Base-by-base conservation (phyloP, 106 monocot species). In the Allium cepa region DNA sequence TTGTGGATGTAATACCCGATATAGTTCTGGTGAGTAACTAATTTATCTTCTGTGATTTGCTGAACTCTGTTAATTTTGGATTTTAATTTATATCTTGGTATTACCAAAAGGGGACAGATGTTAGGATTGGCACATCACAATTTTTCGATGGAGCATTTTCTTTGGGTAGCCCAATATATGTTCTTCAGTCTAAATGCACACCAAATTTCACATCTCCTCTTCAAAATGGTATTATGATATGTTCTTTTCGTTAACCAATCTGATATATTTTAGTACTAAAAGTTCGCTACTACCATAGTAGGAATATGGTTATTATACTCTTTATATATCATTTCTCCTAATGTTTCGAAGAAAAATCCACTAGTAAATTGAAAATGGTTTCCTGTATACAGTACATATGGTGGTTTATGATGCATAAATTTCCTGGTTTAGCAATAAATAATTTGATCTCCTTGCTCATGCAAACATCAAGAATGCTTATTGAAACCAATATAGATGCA, bases 111-210 rank as follows among this genome's bases (percentile, higher is more conserved):
- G 69, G 69, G 46, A 66, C 66, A 66, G 66, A 66, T 22, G 10
- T 22, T 10, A 9, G 11, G 47, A 16, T 46, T 49, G 66, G 49
- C 9, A 12, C 49, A 28, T 9, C n/a, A 11, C 64, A 48, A 49
- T 64, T 64, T 16, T 6, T 4, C 4, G 66, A 66, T 18, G 50
- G 50, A 50, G 66, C 66, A 50, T 51, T 66, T 66, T 17, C 49
- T 8, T 49, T 14, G 17, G 16, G 4, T 3, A 26, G 50, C 17
- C 57, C 73, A 12, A 47, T 73, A 15, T 66, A 73, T 46, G 53
- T 73, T 73, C 26, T 73, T 73, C 64, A 65, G 12, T 65, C 73
- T 48, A 64, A 66, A n/a, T 73, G 73, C 64, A 46, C 26, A 13
- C 57, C 73, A 47, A 64, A 65, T 57, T 56, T 73, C 8, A 49